Conservation (phyloP, 306 rosid genomes). For the Lupinus albus region DNA sequence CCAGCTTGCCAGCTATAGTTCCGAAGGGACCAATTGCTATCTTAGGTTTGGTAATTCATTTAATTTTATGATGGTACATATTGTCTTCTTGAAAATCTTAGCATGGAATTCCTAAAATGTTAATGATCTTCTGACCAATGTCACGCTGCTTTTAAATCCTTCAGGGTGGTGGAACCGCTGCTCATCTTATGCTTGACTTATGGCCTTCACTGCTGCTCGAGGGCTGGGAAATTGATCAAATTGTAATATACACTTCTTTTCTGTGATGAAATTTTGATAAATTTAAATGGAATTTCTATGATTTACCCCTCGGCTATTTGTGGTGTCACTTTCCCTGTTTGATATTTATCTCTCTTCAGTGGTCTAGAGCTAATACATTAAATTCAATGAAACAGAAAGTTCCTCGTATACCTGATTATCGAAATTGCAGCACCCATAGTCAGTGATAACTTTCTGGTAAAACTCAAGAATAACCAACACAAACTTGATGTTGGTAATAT, state of each 20-base stretch:
- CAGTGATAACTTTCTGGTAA: neutral
- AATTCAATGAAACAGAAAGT: neutral
- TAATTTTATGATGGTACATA: constrained; percentile 21
- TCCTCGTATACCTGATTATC: neutral
- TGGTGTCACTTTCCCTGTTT: constrained; percentile 19
- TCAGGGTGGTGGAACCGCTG: constrained; percentile 98
- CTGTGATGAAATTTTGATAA: constrained; percentile 13
- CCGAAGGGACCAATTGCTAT: constrained; percentile 90
- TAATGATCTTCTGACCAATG: constrained; percentile 26
- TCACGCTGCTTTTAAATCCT: constrained; percentile 35
- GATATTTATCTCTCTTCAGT: constrained; percentile 2
- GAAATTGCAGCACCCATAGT: constrained; percentile 11
- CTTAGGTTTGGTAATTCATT: constrained; percentile 79
- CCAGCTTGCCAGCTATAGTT: constrained; percentile 89
- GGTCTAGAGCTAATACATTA: neutral
- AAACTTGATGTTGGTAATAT: neutral
- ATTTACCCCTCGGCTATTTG: neutral
- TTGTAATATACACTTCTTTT: constrained; percentile 55
- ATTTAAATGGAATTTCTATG: constrained; percentile 24
- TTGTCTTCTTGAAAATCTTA: constrained; percentile 28
- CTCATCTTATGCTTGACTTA: constrained; percentile 83
- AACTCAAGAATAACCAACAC: constrained; percentile 24
- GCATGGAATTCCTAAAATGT: constrained; percentile 27
- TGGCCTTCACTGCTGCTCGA: constrained; percentile 94
- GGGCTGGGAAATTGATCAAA: constrained; percentile 94